Conservation (phyloP, 2,329 filamentous ascomycete genomes). For the Colletotrichum echinochloae region DNA sequence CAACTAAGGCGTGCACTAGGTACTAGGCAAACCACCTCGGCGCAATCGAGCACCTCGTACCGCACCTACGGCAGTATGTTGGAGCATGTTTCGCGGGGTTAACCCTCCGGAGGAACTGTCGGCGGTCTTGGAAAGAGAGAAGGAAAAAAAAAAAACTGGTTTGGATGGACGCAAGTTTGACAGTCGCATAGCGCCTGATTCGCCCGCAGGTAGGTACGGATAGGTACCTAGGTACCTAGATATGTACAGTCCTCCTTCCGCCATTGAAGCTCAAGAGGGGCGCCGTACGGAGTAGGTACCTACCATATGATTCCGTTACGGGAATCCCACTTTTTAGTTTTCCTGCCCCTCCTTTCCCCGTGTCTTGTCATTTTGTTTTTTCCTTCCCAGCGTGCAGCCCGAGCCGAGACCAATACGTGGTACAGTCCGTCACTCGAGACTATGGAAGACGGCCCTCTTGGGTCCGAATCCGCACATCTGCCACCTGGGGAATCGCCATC, state of each 20-base stretch:
- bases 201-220: neutral
- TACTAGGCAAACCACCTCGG: too few relatives aligned
- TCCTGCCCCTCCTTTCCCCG: slow-evolving; percentile 22
- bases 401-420: neutral
- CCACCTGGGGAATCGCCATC: neutral
- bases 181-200: slow-evolving; percentile 6
- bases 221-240: too few relatives aligned
- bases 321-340: slow-evolving; percentile 26
- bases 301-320: slow-evolving; percentile 26
- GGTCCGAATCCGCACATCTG: slow-evolving; percentile 12
- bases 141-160: neutral
- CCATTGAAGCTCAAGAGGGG: neutral
- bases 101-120: neutral
- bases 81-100: neutral
- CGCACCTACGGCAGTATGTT: neutral
- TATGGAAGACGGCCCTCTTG: slow-evolving; percentile 8
- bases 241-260: too few relatives aligned
- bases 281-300: neutral
- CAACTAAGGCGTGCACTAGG: too few relatives aligned
- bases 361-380: slow-evolving; percentile 1
- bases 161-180: neutral
- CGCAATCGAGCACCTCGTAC: too few relatives aligned
- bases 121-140: neutral
- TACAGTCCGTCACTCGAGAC: neutral
- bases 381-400: neutral